Conservation (phyloP, 148 eudicot species). For the Rhododendron simsii region DNA sequence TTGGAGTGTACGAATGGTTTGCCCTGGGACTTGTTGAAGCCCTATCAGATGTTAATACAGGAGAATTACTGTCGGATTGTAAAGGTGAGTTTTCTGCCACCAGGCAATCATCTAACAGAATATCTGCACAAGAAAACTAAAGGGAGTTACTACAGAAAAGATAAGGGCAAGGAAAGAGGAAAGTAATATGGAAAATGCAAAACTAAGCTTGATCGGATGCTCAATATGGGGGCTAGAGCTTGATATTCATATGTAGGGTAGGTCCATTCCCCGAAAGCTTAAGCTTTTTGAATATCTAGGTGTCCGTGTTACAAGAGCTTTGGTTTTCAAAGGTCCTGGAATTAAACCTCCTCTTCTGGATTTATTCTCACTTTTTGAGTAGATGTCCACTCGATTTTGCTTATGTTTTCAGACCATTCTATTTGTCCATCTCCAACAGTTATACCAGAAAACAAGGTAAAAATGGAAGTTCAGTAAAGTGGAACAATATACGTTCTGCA, state of each 20-base stretch:
- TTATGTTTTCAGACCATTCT: neutral
- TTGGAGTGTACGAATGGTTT: slow-evolving; percentile 25
- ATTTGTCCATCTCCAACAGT: neutral
- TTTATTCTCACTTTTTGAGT: neutral
- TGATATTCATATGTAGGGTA: neutral
- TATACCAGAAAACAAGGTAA: neutral
- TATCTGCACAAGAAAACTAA: slow-evolving; percentile 47
- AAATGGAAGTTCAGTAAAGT: neutral
- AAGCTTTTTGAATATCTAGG: neutral
- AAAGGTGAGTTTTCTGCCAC: slow-evolving; percentile 67
- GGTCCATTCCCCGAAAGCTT: neutral
- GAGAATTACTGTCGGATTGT: slow-evolving; percentile 52
- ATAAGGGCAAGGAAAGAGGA: neutral
- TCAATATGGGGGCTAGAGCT: neutral
- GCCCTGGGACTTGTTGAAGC: slow-evolving; percentile 40
- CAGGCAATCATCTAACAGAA: slow-evolving; percentile 68
- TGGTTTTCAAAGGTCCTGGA: neutral
- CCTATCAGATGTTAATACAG: slow-evolving; percentile 46
- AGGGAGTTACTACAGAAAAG: slow-evolving; percentile 1
- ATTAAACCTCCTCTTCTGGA: neutral
- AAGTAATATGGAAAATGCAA: neutral
- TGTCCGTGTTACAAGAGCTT: neutral
- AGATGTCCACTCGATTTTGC: neutral
- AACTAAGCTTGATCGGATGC: neutral
- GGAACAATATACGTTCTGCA: neutral